Conservation (phyloP, 805 yeast genomes). For the Schizosaccharomyces cryophilus region DNA sequence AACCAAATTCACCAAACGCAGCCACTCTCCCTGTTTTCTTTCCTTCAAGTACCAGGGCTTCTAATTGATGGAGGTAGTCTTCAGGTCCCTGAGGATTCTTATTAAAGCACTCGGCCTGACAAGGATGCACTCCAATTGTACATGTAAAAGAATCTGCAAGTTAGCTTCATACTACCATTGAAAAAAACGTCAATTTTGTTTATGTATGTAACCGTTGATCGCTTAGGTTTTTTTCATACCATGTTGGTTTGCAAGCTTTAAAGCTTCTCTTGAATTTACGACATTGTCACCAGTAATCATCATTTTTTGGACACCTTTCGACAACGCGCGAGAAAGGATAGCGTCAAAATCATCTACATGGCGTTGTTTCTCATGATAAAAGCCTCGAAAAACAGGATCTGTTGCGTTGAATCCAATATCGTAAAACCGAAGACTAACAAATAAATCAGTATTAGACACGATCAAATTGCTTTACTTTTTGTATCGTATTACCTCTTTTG, state of each 20-base stretch:
- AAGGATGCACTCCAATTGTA: constrained; percentile 92
- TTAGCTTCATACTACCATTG: background rate
- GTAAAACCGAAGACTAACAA: background rate
- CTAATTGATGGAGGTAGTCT: constrained; percentile 25
- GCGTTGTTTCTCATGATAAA: constrained; percentile 40
- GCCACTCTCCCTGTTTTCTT: constrained; percentile 27
- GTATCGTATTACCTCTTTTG: background rate
- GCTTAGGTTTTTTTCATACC: constrained; percentile 6
- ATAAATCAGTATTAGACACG: background rate
- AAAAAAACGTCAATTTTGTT: constrained; percentile 4
- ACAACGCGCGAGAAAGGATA: constrained; percentile 42
- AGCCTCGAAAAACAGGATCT: constrained; percentile 50
- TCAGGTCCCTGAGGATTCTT: constrained; percentile 13
- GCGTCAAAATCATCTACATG: constrained; percentile 42
- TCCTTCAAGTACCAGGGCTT: constrained; percentile 26
- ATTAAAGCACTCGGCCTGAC: constrained; percentile 40
- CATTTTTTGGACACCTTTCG: constrained; percentile 39
- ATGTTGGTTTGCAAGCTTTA: constrained; percentile 25
- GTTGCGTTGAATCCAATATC: constrained; percentile 3
- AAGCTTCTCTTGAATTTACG: constrained; percentile 36
- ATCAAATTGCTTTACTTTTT: background rate
- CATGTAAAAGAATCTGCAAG: constrained; percentile 19
- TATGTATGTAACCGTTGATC: background rate
- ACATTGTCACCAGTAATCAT: constrained; percentile 68
- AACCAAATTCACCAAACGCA: constrained; percentile 92